Evolutionary conservation across 2,329 filamentous ascomycete species (phyloP), one percentile per base, ranked within the genome.

Genomic region (Xylaria sp.): DNA sequence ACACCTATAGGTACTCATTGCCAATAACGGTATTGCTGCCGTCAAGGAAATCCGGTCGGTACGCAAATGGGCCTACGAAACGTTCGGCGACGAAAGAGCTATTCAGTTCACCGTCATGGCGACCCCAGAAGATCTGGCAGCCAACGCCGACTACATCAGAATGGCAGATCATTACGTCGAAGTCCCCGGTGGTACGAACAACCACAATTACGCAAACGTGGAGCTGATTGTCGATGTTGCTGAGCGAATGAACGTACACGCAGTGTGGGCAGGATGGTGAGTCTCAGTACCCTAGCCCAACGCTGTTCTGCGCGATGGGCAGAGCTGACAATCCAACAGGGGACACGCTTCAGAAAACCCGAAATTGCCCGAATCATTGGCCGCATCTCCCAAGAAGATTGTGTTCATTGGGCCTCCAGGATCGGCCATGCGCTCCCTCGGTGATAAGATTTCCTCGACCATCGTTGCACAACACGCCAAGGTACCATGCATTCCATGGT

Each of bases 51-150:
- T 99, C 80, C 91, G 96, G 81, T 98, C 95, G 68, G 95, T 99
- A 79, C 92, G 96, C 82, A 99, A 98, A 94, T 99, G 96, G 96
- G 96, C 96, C 70, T 99, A 99, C 90, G 96, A 99, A 84, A 97
- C 93, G 8, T 99, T 99, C 80, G 95, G 96, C 84, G 94, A 99
- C 83, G 96, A 99, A 86, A 90, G 92, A 78, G 96, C 95, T 76
- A 97, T 99, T 79, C 94, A 98, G 80, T 99, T 99, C 85, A 99
- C 96, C 71, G 96, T 99, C 80, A 99, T 99, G 96, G 96, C 96
- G 75, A 99, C 96, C 45, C 96, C 96, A 58, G 96, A 99, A 84
- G 96, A 99, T 90, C 83, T 99, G 79, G 90, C 91, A 80, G 96
- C 96, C 80, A 99, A 99, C 81, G 96, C 96, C 74, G 96, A 99